phyloP scores from a whole-genome alignment of 805 yeast genomes.

The Nakazawaea anatomiae region DNA sequence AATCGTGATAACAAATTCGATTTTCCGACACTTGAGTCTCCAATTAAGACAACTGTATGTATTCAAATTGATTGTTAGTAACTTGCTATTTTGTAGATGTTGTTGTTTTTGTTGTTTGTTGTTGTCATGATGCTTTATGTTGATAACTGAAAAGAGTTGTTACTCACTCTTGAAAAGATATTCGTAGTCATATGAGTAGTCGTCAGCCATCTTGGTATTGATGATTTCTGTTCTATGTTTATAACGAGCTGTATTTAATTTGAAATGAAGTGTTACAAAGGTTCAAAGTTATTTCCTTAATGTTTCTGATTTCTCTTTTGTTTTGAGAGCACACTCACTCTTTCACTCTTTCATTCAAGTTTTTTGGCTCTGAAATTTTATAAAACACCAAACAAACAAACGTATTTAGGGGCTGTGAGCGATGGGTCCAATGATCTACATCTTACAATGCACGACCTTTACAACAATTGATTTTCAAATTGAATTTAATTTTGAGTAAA shows the following conservation, averaged over 20 bases:
- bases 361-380: too few species aligned
- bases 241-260: not conserved
- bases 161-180: constrained; percentile 72
- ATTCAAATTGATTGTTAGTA: too few species aligned
- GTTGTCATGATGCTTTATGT: constrained; percentile 11
- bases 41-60: constrained; percentile 73
- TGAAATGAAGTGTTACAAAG: not conserved
- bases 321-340: too few species aligned
- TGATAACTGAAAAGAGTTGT: not conserved
- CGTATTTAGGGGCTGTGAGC: not conserved
- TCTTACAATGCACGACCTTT: not conserved
- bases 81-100: too few species aligned
- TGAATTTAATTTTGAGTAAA: too few species aligned
- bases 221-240: too few species aligned
- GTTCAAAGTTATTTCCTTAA: too few species aligned
- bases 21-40: constrained; percentile 97
- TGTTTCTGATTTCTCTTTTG: too few species aligned
- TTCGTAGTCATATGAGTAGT: constrained; percentile 78
- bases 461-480: too few species aligned
- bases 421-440: not conserved
- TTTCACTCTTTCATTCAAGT: too few species aligned
- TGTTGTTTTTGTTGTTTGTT: not conserved
- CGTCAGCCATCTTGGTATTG: constrained; percentile 42
- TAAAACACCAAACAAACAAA: too few species aligned
- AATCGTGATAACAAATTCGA: constrained; percentile 90